A percentile compares a stretch with the other conserved stretches of the same genome.
phyloP scores from a whole-genome alignment of 352 stramenopile species.

The Phytophthora sansomeana region DNA sequence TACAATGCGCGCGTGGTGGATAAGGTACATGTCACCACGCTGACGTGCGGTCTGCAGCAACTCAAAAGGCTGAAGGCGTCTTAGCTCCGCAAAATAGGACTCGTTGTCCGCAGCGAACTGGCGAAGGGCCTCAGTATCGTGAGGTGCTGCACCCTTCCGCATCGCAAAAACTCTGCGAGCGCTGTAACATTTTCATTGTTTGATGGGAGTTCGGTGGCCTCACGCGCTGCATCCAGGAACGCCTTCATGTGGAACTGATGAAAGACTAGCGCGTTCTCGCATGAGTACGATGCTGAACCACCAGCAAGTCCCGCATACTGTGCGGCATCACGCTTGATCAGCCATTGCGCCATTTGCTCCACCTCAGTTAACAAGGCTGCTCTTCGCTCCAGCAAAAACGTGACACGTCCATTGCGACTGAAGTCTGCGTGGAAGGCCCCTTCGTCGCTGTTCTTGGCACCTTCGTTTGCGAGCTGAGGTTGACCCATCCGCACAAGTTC shows the following conservation, averaged over 20 bases:
- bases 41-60: slow-evolving; percentile 93
- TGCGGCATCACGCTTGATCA: slow-evolving; percentile 61
- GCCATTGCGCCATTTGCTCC: slow-evolving; percentile 90
- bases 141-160: slow-evolving; percentile 36
- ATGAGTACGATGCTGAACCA: slow-evolving; percentile 93
- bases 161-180: slow-evolving; percentile 47
- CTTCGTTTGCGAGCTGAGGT: slow-evolving; percentile 15
- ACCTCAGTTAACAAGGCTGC: slow-evolving; percentile 92
- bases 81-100: slow-evolving; percentile 93
- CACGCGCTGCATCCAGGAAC: slow-evolving; percentile 61
- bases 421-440: slow-evolving; percentile 94
- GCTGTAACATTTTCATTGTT: slow-evolving; percentile 31
- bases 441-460: slow-evolving; percentile 31
- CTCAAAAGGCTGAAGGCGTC: slow-evolving; percentile 94
- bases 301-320: slow-evolving; percentile 58
- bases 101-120: slow-evolving; percentile 79
- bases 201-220: slow-evolving; percentile 17
- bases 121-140: slow-evolving; percentile 33
- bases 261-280: slow-evolving; percentile 97
- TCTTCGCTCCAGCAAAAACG: slow-evolving; percentile 73
- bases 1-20: slow-evolving; percentile 95
- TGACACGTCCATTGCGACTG: slow-evolving; percentile 93
- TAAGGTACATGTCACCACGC: slow-evolving; percentile 95
- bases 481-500: slow-evolving; percentile 94
- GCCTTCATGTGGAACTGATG: slow-evolving; percentile 91